These are phyloP conservation scores for Claviceps fusiformis DNA, from an alignment of 2,329 filamentous ascomycete genomes.

Conservation along the genomic window DNA sequence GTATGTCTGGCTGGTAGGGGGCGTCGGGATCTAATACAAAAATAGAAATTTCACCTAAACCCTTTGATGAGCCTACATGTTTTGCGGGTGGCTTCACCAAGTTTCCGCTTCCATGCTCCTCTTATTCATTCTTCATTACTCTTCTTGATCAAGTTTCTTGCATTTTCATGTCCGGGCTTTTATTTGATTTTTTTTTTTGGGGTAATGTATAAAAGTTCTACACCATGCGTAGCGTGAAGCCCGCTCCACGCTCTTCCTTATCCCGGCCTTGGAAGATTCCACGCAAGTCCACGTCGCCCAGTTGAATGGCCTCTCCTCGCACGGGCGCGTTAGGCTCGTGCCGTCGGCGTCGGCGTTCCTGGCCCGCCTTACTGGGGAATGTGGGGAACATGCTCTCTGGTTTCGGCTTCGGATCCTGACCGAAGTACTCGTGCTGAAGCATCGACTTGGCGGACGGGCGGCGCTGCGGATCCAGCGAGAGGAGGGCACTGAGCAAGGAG, in stretches of 20 bases:
- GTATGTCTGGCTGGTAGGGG: not conserved
- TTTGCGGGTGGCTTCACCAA: not conserved
- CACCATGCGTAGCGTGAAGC: constrained; percentile 51
- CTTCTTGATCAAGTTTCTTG: not conserved
- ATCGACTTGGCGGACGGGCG: constrained; percentile 62
- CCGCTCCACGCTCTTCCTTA: constrained; percentile 50
- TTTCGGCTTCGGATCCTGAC: constrained; percentile 80
- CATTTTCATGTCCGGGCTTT: not conserved
- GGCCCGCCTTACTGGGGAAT: constrained; percentile 87
- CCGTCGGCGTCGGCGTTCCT: constrained; percentile 62
- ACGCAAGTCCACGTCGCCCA: constrained; percentile 50
- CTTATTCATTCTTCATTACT: no score
- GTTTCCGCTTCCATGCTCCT: no score
- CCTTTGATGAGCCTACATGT: not conserved
- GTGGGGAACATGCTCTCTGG: constrained; percentile 88
- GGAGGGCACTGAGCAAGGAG: constrained; percentile 51
- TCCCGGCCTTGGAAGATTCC: constrained; percentile 57
- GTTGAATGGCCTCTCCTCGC: constrained; percentile 50
- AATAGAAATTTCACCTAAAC: not conserved
- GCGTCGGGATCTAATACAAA: not conserved
- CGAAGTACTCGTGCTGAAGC: constrained; percentile 72
- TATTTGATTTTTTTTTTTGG: not conserved
- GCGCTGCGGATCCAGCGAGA: constrained; percentile 59
- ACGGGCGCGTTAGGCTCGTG: constrained; percentile 69
- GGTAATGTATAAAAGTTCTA: constrained; percentile 7